phyloP scores from a whole-genome alignment of 129 eudicot genomes.

The Flaveria ramosissima region DNA sequence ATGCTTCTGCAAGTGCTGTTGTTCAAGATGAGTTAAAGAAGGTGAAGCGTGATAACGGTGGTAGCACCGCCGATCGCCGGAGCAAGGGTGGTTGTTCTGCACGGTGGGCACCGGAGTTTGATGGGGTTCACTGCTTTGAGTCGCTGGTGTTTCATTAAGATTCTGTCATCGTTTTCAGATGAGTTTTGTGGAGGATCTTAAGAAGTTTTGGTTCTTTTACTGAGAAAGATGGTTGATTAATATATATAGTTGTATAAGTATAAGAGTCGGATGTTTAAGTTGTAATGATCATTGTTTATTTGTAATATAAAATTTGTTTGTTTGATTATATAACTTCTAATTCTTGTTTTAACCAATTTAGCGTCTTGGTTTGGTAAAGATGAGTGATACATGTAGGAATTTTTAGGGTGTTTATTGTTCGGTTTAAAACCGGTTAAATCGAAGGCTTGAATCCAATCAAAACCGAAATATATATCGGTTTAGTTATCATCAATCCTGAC shows the following conservation, averaged over 20 bases:
- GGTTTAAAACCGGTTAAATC: too few relatives aligned
- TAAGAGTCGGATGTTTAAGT: not conserved
- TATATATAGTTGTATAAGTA: not conserved
- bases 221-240: conserved; percentile 11
- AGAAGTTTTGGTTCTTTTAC: conserved; percentile 26
- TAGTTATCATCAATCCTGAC: too few relatives aligned
- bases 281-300: conserved; percentile 8
- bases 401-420: too few relatives aligned
- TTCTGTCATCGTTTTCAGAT: not conserved
- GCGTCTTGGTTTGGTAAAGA: too few relatives aligned
- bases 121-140: conserved; percentile 55
- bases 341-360: too few relatives aligned
- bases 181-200: conserved; percentile 13
- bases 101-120: conserved; percentile 53
- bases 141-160: conserved; percentile 38
- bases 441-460: too few relatives aligned
- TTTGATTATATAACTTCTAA: not conserved
- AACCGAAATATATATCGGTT: too few relatives aligned
- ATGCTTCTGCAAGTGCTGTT: conserved; percentile 17
- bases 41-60: not conserved
- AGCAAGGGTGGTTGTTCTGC: conserved; percentile 12
- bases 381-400: too few relatives aligned
- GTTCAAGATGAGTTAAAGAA: conserved; percentile 24
- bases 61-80: not conserved
- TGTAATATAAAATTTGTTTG: not conserved